Evolutionary conservation across 2,329 filamentous ascomycete genomes (phyloP).

Genomic region (Phaeosphaeria sp.): DNA sequence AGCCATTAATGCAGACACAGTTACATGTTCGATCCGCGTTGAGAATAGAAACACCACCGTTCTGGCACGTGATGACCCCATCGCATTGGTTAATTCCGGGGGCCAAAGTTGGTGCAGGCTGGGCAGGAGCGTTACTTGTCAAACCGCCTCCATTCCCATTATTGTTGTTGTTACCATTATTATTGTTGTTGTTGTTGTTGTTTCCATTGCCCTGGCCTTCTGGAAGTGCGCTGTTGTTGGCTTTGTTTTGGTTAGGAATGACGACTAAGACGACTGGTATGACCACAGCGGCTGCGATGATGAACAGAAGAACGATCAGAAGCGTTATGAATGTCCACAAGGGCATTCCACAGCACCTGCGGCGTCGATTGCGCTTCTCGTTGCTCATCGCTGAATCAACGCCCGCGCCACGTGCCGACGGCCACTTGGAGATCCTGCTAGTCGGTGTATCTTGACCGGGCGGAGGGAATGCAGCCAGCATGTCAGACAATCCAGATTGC

Average conservation of each 20-base stretch:
- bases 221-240: slow-evolving; percentile 6
- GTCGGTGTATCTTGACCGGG: slow-evolving; percentile 58
- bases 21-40: slow-evolving; percentile 71
- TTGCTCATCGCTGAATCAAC: slow-evolving; percentile 28
- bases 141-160: slow-evolving; percentile 32
- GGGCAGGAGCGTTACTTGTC: slow-evolving; percentile 17
- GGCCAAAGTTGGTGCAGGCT: slow-evolving; percentile 27
- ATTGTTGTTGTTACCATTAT: slow-evolving; percentile 12
- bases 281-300: slow-evolving; percentile 82
- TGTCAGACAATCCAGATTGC: slow-evolving; percentile 65
- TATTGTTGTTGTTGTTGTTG: slow-evolving; percentile 8
- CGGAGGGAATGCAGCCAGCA: slow-evolving; percentile 70
- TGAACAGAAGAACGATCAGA: slow-evolving; percentile 69
- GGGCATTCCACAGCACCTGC: slow-evolving; percentile 84
- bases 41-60: slow-evolving; percentile 80
- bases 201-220: slow-evolving; percentile 32
- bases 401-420: slow-evolving; percentile 22
- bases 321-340: slow-evolving; percentile 77
- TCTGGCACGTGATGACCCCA: slow-evolving; percentile 70
- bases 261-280: slow-evolving; percentile 74
- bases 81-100: slow-evolving; percentile 59
- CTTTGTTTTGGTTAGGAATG: slow-evolving; percentile 58
- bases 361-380: slow-evolving; percentile 50
- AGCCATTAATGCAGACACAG: slow-evolving; percentile 89
- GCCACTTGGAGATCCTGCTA: slow-evolving; percentile 37